A percentile compares a stretch with the other conserved stretches of the same genome.
Conservation (phyloP, 1,284 basidiomycete species). For the Exobasidium cylindrosporum region DNA sequence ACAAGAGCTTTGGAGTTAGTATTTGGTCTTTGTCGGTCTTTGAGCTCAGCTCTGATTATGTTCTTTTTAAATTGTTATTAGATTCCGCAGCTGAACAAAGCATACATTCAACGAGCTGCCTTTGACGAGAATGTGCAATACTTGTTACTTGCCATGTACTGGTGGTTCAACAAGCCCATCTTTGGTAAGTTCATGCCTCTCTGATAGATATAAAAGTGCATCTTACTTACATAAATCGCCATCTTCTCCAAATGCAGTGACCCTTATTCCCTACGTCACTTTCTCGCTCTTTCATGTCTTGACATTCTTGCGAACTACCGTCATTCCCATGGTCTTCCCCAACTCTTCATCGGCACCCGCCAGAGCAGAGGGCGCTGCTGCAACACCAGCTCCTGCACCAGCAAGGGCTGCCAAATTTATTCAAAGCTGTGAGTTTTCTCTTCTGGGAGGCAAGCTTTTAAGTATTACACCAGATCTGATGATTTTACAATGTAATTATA, state of each 20-base stretch:
- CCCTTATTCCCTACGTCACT: constrained; percentile 52
- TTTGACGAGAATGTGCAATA: constrained; percentile 57
- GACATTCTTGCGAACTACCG: constrained; percentile 45
- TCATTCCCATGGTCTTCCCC: constrained; percentile 42
- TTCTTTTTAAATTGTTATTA: constrained; percentile 14
- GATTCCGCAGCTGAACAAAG: constrained; percentile 48
- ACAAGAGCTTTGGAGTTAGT: constrained; percentile 48
- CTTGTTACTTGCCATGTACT: constrained; percentile 53
- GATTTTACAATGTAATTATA: constrained; percentile 16
- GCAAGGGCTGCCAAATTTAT: constrained; percentile 48
- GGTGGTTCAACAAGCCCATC: constrained; percentile 55
- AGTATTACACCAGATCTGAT: constrained; percentile 24
- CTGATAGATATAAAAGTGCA: background rate
- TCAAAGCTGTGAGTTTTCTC: constrained; percentile 39
- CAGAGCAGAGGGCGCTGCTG: constrained; percentile 19
- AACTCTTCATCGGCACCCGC: constrained; percentile 25
- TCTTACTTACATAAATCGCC: background rate
- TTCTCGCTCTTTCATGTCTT: constrained; percentile 56
- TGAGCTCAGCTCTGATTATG: background rate
- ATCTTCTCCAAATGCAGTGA: constrained; percentile 28
- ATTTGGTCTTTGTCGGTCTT: background rate
- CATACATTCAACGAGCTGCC: constrained; percentile 53
- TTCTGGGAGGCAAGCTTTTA: too few species aligned
- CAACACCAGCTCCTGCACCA: constrained; percentile 25
- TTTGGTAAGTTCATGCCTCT: constrained; percentile 32